A percentile compares a stretch with the other conserved stretches of the same genome.
Evolutionary conservation across 108 stramenopile genomes (phyloP).

Genomic region (Nitzschia sp.): DNA sequence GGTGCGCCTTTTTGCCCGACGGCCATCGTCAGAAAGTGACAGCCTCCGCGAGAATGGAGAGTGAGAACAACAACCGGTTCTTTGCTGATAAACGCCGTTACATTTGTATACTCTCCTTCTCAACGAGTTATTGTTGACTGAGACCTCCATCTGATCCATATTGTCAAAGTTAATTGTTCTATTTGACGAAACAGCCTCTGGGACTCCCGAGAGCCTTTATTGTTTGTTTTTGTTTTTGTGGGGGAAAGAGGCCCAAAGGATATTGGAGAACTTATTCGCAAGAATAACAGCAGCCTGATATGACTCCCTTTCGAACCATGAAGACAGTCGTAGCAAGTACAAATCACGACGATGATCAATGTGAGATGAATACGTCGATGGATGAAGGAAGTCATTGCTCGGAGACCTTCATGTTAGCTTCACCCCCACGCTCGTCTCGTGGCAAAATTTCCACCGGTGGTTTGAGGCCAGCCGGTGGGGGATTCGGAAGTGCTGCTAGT

Average conservation of each 20-base stretch:
- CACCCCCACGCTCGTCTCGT: conserved; percentile 16
- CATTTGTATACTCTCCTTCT: not conserved
- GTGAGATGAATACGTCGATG: conserved; percentile 30
- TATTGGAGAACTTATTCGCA: too few relatives aligned
- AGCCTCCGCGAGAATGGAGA: too few relatives aligned
- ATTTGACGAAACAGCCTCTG: too few relatives aligned
- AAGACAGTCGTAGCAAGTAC: not conserved
- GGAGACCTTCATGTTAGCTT: conserved; percentile 3
- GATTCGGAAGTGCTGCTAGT: conserved; percentile 4
- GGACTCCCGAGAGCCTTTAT: too few relatives aligned
- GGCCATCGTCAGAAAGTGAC: too few relatives aligned
- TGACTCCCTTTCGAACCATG: conserved; percentile 8
- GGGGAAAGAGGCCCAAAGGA: too few relatives aligned
- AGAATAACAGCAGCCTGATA: too few relatives aligned
- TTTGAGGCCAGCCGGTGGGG: not conserved
- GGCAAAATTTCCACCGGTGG: conserved; percentile 13
- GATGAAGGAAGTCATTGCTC: conserved; percentile 8
- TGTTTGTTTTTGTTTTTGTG: too few relatives aligned
- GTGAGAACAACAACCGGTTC: too few relatives aligned
- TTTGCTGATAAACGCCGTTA: too few relatives aligned
- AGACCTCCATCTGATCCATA: not conserved
- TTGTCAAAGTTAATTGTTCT: too few relatives aligned
- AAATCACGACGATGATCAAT: conserved; percentile 5
- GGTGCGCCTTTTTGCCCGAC: too few relatives aligned
- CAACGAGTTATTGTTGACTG: conserved; percentile 7